phyloP scores from a whole-genome alignment of 306 rosid genomes.

The Prunus mume region DNA sequence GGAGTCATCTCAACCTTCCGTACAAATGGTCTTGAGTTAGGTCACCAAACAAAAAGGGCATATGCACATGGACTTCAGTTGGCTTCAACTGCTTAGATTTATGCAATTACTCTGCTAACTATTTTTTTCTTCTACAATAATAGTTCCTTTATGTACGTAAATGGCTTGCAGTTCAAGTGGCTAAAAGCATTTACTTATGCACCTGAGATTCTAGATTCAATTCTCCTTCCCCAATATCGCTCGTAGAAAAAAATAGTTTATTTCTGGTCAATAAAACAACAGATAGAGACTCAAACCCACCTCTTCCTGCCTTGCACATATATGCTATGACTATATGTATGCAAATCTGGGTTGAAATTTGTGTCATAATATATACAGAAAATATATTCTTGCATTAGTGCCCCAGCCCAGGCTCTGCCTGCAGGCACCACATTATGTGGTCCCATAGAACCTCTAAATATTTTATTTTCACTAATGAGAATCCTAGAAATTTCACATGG shows the following conservation, averaged over 20 bases:
- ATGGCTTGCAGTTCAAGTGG: too few species aligned
- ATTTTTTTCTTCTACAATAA: too few species aligned
- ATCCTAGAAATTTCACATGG: conserved; percentile 20
- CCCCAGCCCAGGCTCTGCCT: not conserved
- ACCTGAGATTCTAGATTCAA: too few species aligned
- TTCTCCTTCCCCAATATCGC: too few species aligned
- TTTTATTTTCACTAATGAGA: not conserved
- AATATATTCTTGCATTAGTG: not conserved
- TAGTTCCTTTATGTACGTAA: too few species aligned
- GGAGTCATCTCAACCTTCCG: not conserved
- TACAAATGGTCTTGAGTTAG: not conserved
- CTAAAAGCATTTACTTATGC: too few species aligned
- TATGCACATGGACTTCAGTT: conserved; percentile 23
- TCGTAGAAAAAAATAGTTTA: not conserved
- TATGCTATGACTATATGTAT: not conserved
- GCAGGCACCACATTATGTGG: not conserved
- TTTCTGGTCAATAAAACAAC: too few species aligned
- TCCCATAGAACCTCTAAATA: not conserved
- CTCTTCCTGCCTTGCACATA: too few species aligned
- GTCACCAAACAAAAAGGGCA: conserved; percentile 14
- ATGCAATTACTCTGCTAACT: not conserved
- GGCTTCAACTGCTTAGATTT: conserved; percentile 22
- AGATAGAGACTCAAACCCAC: too few species aligned
- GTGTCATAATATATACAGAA: not conserved
- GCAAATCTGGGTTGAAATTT: not conserved